Evolutionary conservation across 2,329 filamentous ascomycete genomes (phyloP), one percentile per base, ranked within the genome.

Genomic region (Thyridium curvatum): DNA sequence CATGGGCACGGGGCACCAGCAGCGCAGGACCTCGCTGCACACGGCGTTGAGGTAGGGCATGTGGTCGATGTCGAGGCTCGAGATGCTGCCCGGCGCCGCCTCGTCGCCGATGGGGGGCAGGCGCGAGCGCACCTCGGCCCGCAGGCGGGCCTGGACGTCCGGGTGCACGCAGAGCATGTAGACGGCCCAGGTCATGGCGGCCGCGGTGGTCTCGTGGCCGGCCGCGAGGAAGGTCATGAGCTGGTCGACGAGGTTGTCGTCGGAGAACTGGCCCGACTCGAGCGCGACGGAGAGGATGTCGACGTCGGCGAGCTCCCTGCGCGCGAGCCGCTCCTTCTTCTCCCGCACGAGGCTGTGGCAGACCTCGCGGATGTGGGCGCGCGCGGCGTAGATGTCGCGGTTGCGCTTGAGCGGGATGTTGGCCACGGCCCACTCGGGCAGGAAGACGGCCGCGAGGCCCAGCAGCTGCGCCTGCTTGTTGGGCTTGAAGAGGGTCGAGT

Each of bases 151-250:
- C 61, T 93, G 85, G 3, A 85, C 65, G 1, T 79, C 69, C 0
- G 77, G 80, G 49, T 87, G 61, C 15, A 71, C 69, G 49, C 77
- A 77, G n/a, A 93, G 72, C 32, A 82, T 65, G 54, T 88, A 86
- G 8, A 80, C 61, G 3, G 82, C 75, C 84, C 85, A 91, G n/a
- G 81, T 84, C 54, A 93, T 69, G 14, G 85, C 73, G 1, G 80
- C 74, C 1, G 86, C 79, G 0, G 85, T 90, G 1, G 86, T 91
- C 62, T 91, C 85, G 58, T 91, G 86, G 16, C 82, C 83, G 0
- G 88, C 88, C 1, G 83, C 84, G 5, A 94, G 74, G 65, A 94
- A 93, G 1, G 86, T 94, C 86, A 94, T 93, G 55, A 93, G 75
- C 61, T 94, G 88, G 57, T 93, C 84, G 29, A 88, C 77, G n/a